Percentiles rank a stretch among this genome's conserved stretches.
phyloP scores from a whole-genome alignment of 2,329 filamentous ascomycete genomes.

The Paraphaeosphaeria minitans region DNA sequence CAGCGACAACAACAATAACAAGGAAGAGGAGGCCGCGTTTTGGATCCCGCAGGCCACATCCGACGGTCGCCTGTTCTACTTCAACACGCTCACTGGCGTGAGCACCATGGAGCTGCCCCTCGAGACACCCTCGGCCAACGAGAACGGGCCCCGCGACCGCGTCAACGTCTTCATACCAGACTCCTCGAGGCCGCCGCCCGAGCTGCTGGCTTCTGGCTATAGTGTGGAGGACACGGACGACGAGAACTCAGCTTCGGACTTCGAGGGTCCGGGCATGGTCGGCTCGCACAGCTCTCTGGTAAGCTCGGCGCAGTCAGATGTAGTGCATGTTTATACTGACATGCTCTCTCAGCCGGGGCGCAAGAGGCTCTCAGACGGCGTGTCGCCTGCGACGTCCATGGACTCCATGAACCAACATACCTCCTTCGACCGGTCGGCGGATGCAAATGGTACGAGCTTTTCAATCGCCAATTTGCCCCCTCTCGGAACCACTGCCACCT shows the following conservation, averaged over 20 bases:
- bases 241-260: slow-evolving; percentile 79
- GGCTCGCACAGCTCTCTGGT: slow-evolving; percentile 72
- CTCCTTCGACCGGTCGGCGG: slow-evolving; percentile 59
- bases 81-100: slow-evolving; percentile 95
- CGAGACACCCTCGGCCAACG: slow-evolving; percentile 82
- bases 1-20: slow-evolving; percentile 59
- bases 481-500: slow-evolving; percentile 59
- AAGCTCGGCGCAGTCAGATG: slow-evolving; percentile 45
- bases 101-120: slow-evolving; percentile 93
- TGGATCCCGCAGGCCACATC: slow-evolving; percentile 98
- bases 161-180: slow-evolving; percentile 89
- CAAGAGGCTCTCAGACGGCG: slow-evolving; percentile 68
- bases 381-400: slow-evolving; percentile 89
- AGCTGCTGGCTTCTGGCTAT: slow-evolving; percentile 85
- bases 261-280: slow-evolving; percentile 77
- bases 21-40: slow-evolving; percentile 88
- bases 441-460: slow-evolving; percentile 50
- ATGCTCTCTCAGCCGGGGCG: slow-evolving; percentile 37
- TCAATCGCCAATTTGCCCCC: slow-evolving; percentile 53
- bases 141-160: slow-evolving; percentile 85
- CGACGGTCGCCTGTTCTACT: slow-evolving; percentile 93
- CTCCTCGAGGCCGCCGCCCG: slow-evolving; percentile 84
- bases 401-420: slow-evolving; percentile 81
- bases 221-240: slow-evolving; percentile 89
- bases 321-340: slow-evolving; percentile 22